A percentile compares a stretch with the other conserved stretches of the same genome.
phyloP scores from a whole-genome alignment of 2,329 filamentous ascomycete genomes.

The Calonectria montana region DNA sequence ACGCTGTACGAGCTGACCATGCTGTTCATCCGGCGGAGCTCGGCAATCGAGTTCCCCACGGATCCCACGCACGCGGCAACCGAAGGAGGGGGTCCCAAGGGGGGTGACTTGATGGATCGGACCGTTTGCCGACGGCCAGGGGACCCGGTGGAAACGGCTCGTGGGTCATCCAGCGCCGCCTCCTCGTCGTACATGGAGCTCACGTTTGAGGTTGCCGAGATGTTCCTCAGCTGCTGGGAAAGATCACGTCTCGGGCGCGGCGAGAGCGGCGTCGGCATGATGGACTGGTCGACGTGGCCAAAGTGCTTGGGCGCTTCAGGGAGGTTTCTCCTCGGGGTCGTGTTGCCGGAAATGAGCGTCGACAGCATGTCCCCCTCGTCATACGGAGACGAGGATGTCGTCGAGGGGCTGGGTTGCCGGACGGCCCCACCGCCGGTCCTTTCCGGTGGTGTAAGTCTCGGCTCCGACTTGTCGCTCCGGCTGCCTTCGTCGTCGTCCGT shows the following conservation, averaged over 20 bases:
- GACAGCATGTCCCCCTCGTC: conserved; percentile 49
- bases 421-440: conserved; percentile 25
- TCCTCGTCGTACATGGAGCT: conserved; percentile 43
- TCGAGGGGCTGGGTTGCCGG: conserved; percentile 30
- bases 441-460: conserved; percentile 19
- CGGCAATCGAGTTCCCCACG: conserved; percentile 58
- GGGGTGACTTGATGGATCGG: conserved; percentile 24
- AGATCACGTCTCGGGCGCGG: conserved; percentile 37
- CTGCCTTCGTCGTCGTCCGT: conserved; percentile 11
- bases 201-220: conserved; percentile 35
- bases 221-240: conserved; percentile 34
- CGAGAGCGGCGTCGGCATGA: conserved; percentile 43
- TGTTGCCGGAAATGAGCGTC: conserved; percentile 41
- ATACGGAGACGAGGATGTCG: conserved; percentile 45
- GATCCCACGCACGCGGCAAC: conserved; percentile 28
- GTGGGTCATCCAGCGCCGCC: conserved; percentile 20
- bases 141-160: conserved; percentile 36
- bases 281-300: conserved; percentile 41
- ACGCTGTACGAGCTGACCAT: conserved; percentile 58
- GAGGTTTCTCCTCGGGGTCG: conserved; percentile 39
- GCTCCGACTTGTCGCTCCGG: conserved; percentile 27
- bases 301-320: conserved; percentile 45
- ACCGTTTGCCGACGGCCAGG: conserved; percentile 35
- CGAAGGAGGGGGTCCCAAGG: conserved; percentile 12
- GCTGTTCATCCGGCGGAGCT: conserved; percentile 70